Percentiles rank a stretch among this genome's conserved stretches.
Conservation (phyloP, 768 basidiomycete genomes). For the Trametes cubensis region DNA sequence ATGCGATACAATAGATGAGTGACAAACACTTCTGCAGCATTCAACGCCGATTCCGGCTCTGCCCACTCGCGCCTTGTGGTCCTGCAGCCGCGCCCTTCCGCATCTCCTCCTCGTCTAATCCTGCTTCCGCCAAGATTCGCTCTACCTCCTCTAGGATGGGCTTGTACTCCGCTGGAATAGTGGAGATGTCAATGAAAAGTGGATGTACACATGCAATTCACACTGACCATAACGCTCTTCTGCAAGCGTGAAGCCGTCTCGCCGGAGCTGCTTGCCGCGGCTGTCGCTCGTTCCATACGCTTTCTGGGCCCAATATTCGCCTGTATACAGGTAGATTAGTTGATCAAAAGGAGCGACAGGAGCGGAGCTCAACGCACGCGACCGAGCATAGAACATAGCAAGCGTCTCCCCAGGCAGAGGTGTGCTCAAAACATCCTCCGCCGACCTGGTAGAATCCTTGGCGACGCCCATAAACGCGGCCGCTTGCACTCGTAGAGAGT, state of each 20-base stretch:
- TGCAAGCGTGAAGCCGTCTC: conserved; percentile 78
- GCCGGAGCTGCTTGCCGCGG: conserved; percentile 75
- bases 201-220: not conserved
- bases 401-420: conserved; percentile 85
- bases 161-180: conserved; percentile 66
- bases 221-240: conserved; percentile 71
- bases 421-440: conserved; percentile 75
- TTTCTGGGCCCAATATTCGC: conserved; percentile 80
- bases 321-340: conserved; percentile 37
- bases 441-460: conserved; percentile 57
- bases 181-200: not conserved
- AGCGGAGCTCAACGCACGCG: conserved; percentile 50
- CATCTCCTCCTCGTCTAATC: conserved; percentile 84
- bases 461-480: conserved; percentile 65
- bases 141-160: conserved; percentile 83
- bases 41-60: conserved; percentile 56
- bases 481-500: conserved; percentile 47
- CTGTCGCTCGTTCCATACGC: conserved; percentile 62
- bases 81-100: conserved; percentile 52
- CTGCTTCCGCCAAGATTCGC: conserved; percentile 80
- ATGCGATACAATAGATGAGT: no score
- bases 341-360: not conserved
- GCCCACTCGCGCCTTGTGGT: conserved; percentile 37
- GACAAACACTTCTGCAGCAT: not conserved
- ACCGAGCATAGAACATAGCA: conserved; percentile 80